phyloP scores from a whole-genome alignment of 176 grass and related monocot genomes.

The Olyra latifolia region DNA sequence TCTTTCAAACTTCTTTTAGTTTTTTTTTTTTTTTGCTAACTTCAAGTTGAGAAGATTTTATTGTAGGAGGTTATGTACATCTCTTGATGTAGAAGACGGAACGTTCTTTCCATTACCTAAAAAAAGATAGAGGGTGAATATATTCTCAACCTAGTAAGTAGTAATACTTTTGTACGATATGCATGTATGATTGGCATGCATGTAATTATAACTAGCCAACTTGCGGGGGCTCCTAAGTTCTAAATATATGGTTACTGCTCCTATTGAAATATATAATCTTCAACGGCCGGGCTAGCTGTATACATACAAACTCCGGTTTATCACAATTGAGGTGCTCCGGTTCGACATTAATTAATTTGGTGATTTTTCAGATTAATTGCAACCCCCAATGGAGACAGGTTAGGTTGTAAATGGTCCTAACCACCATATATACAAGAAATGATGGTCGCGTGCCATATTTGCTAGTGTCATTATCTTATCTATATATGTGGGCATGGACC shows the following conservation, averaged over 20 bases:
- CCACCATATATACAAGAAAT: constrained; percentile 1
- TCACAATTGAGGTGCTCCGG: background rate
- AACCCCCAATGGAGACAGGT: constrained; percentile 4
- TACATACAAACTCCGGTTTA: background rate
- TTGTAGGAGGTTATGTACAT: too few relatives aligned
- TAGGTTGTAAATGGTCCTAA: constrained; percentile 26
- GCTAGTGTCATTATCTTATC: constrained; percentile 21
- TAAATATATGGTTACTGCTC: background rate
- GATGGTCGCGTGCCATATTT: background rate
- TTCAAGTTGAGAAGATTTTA: too few relatives aligned
- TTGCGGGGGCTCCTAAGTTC: background rate
- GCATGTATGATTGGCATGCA: background rate
- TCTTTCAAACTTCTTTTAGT: too few relatives aligned
- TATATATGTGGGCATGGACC: constrained; percentile 25
- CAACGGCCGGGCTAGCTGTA: background rate
- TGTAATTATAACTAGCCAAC: background rate
- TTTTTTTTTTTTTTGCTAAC: too few relatives aligned
- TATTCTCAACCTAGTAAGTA: background rate
- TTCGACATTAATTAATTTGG: background rate
- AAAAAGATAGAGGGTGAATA: too few relatives aligned
- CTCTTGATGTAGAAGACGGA: too few relatives aligned
- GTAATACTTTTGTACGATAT: background rate
- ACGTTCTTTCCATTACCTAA: too few relatives aligned
- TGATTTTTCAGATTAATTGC: background rate
- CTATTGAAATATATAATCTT: background rate